Evolutionary conservation across 352 stramenopile species (phyloP), one percentile per base, ranked within the genome.

Genomic region (Pythium plurisporium): DNA sequence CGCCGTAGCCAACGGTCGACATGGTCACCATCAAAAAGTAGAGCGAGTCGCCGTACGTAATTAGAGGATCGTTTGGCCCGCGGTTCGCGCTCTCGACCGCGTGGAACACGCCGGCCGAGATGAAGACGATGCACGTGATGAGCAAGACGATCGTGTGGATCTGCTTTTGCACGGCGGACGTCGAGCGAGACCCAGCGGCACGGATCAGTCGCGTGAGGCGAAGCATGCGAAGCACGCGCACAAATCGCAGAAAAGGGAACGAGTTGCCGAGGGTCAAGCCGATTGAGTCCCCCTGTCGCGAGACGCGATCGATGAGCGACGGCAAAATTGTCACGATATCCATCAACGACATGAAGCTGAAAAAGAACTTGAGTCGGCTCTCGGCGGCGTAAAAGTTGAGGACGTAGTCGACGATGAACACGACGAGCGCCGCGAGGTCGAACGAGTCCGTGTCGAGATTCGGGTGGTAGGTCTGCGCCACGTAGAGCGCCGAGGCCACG

Each of bases 1-100:
- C 88, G 1, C 88, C 88, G 50, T 96, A 96, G 2, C 88, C 88
- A 5, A 96, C 86, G 0, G 88, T 96, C 30, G 88, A 94, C 76
- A 95, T 93, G 10, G 87, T 96, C 52, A 96, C 85, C 12, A 87
- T 54, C 14, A 87, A 58, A 36, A 76, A 87, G 61, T 87, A 87
- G 27, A 88, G 71, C 27, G 73, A 62, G 9, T 81, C 75, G 17
- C 73, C 77, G 22, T 84, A 82, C n/a, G 61, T 63, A n/a, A 88
- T 56, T 3, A 59, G n/a, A 0, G 63, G 66, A 2, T 77, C 57
- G 2, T 53, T 54, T 0, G 34, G 40, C 19, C 42, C 20, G 3
- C 63, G 63, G 29, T 71, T 65, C 36, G 60, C 64, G 44, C 60
- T 70, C 48, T 88, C 77, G 12, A 84, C 72, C 2, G 69, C 73